Evolutionary conservation across 2,329 filamentous ascomycete genomes (phyloP).

Genomic region (Cercospora berteroae): DNA sequence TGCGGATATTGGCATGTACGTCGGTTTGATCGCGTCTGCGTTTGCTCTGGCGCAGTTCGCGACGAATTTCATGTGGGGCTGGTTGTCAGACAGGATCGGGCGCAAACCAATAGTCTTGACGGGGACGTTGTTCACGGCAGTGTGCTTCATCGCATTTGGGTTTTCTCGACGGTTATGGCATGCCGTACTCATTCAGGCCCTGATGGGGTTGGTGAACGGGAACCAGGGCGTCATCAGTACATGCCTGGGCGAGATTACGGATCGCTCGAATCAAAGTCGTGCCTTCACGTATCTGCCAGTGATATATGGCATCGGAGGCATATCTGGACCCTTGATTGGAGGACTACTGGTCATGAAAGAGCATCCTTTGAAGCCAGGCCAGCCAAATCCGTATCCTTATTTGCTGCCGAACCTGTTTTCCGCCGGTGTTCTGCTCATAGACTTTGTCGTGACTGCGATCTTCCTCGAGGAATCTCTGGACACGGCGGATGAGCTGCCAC

Average conservation of each 20-base stretch:
- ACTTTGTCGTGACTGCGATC: slow-evolving; percentile 70
- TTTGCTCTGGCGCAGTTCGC: slow-evolving; percentile 91
- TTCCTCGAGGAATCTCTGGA: slow-evolving; percentile 87
- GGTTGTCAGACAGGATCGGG: slow-evolving; percentile 73
- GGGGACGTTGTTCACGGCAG: slow-evolving; percentile 78
- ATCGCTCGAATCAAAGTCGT: slow-evolving; percentile 87
- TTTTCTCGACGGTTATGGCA: slow-evolving; percentile 82
- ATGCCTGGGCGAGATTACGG: slow-evolving; percentile 90
- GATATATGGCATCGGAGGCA: slow-evolving; percentile 91
- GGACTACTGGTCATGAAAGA: slow-evolving; percentile 71
- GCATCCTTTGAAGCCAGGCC: slow-evolving; percentile 54
- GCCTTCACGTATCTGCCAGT: slow-evolving; percentile 94
- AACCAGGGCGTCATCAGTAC: slow-evolving; percentile 94
- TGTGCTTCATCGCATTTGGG: slow-evolving; percentile 81
- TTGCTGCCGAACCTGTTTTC: slow-evolving; percentile 79
- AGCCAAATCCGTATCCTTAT: slow-evolving; percentile 70
- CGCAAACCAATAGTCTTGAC: slow-evolving; percentile 78
- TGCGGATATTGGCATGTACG: slow-evolving; percentile 75
- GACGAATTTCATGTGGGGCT: slow-evolving; percentile 91
- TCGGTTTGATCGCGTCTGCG: slow-evolving; percentile 82
- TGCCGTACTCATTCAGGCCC: slow-evolving; percentile 76
- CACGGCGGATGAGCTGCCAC: slow-evolving; percentile 60
- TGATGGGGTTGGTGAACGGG: slow-evolving; percentile 92
- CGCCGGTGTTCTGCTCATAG: slow-evolving; percentile 67
- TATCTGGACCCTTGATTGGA: slow-evolving; percentile 88